Base-by-base conservation (phyloP, 2,329 filamentous ascomycete species). In the Penicillium sp. region DNA sequence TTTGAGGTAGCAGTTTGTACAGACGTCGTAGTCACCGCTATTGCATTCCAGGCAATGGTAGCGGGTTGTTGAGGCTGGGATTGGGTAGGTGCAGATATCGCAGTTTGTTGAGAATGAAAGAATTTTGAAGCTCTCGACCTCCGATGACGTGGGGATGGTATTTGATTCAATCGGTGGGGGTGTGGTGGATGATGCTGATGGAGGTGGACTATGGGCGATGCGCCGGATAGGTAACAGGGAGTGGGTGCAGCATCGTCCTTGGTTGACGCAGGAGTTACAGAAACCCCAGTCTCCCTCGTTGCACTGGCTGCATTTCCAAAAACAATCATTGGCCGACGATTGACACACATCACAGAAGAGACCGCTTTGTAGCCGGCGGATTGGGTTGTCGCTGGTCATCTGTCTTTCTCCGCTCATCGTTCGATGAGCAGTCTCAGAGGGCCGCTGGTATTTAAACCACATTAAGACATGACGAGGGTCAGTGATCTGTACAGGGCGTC, bases 281-380 rank as follows among this genome's bases (percentile, higher is more conserved):
- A 91, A 97, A 0, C 93, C 93, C 93, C 93, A 97, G 69, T 95
- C 93, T 6, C 91, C 93, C 61, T 94, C 87, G 67, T 96, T 96
- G 76, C 93, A 97, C 27, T 82, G 73, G 58, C 89, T 86, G 73
- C 93, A 97, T 61, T 90, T 87, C 93, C 93, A 97, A 75, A 90
- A 96, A 74, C 91, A 94, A 51, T 88, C 84, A 67, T 95, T 93
- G 0, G 91, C 84, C 79, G 86, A 89, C 0, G 83, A 80, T 19
- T 83, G 79, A 71, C 93, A 97, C 48, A 84, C 83, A 38, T 89
- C 86, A 71, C 93, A 97, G 73, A 97, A 97, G 6, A 90, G 87
- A 21, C 93, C 93, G 52, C 84, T 87, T 73, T 94, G 86, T 0
- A 94, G 76, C 25, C 90, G 81, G 40, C 82, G 81, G 5, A 80